Evolutionary conservation across 2,329 filamentous ascomycete genomes (phyloP).

Genomic region (Diaporthe sp.): DNA sequence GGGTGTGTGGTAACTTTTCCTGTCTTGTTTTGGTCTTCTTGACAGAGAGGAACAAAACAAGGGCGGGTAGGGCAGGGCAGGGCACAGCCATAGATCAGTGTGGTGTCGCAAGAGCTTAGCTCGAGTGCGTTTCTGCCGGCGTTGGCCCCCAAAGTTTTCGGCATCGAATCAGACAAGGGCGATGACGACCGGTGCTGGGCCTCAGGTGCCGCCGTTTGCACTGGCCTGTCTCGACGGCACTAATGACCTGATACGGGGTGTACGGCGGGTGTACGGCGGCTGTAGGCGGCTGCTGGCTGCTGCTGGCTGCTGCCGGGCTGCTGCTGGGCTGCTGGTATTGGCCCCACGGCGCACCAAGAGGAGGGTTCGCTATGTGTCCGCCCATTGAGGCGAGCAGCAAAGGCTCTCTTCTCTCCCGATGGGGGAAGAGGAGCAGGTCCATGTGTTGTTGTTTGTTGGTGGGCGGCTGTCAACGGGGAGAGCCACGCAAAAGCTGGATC

Average conservation of each 20-base stretch:
- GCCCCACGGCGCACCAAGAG: not conserved
- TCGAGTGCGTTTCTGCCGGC: not conserved
- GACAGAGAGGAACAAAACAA: not conserved
- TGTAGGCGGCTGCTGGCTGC: not conserved
- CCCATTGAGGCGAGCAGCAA: not conserved
- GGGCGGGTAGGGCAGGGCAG: not conserved
- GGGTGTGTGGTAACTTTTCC: not conserved
- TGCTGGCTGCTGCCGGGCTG: not conserved
- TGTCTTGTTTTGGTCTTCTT: not conserved
- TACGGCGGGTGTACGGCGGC: not conserved
- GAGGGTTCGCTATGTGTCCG: too few relatives aligned
- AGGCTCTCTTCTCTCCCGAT: not conserved
- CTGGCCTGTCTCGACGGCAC: not conserved
- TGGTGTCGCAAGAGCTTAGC: not conserved
- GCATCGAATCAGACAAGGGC: not conserved
- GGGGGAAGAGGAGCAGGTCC: not conserved
- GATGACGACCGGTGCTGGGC: constrained; percentile 13
- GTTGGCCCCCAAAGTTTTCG: not conserved
- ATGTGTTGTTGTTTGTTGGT: not conserved
- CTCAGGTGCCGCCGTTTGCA: not conserved
- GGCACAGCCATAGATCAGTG: not conserved
- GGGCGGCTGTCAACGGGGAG: not conserved
- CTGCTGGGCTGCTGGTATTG: not conserved
- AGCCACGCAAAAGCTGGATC: not conserved
- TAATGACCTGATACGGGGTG: not conserved